Evolutionary conservation across 371 early-diverging fungal genomes (phyloP).

Genomic region (Mucor racemosus): DNA sequence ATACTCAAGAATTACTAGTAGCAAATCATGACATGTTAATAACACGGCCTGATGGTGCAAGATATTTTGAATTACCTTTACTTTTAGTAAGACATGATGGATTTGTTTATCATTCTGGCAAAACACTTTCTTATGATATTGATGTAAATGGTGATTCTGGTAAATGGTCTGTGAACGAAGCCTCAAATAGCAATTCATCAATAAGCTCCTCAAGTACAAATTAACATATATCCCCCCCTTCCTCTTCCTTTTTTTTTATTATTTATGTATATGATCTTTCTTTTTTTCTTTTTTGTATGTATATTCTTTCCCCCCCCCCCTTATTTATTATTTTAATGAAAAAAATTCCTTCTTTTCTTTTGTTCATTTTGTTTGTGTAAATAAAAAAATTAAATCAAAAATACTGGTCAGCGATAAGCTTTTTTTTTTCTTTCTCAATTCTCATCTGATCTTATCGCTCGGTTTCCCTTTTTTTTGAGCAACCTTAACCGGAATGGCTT

Average conservation of each 20-base stretch:
- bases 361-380: constrained; percentile 16
- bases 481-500: constrained; percentile 2
- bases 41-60: constrained; percentile 35
- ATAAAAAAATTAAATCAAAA: constrained; percentile 13
- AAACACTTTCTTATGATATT: constrained; percentile 36
- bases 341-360: too few species aligned
- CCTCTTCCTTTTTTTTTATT: neutral
- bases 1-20: constrained; percentile 23
- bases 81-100: constrained; percentile 48
- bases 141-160: constrained; percentile 6
- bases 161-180: constrained; percentile 20
- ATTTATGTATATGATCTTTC: constrained; percentile 14
- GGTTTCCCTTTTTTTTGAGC: constrained; percentile 8
- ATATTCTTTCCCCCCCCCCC: neutral
- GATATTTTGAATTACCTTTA: constrained; percentile 43
- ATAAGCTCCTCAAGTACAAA: constrained; percentile 5
- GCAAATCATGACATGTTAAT: constrained; percentile 36
- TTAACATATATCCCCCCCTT: neutral
- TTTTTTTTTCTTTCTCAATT: constrained; percentile 17
- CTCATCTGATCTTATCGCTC: constrained; percentile 11
- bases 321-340: neutral
- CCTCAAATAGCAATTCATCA: neutral
- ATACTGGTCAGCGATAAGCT: constrained; percentile 4
- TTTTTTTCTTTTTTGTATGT: neutral
- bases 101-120: constrained; percentile 41